Base-by-base conservation (phyloP, 768 basidiomycete species). In the Lepiota brunneoincarnata region DNA sequence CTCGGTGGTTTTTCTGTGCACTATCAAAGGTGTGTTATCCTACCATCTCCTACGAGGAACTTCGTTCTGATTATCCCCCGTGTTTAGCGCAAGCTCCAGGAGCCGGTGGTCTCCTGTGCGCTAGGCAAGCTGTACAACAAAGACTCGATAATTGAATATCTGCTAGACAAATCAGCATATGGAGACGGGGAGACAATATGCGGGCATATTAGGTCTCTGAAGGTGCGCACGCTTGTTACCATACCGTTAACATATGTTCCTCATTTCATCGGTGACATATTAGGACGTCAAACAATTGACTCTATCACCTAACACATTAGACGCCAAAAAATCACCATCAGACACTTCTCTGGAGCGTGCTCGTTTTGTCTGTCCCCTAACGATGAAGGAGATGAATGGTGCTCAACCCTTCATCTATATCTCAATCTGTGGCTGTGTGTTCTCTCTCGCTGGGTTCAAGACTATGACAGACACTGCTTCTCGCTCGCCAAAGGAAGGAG, bases 41-140 rank as follows among this genome's bases (percentile, higher is more conserved):
- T 10, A 15, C 7, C 43, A 21, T 5, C 17, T 7, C 12, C 11
- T 4, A 34, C 26, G n/a, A 17, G n/a, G 18, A 17, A 20, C 24
- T 9, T 6, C 26, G 10, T 38, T 26, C 14, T 50, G 18, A 44
- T 28, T 6, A 53, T 47, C 10, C 44, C 17, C 37, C 21, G 2
- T 17, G 2, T 17, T 35, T 63, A 95, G 93, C 81, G 82, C 50
- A 86, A 85, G n/a, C 77, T 98, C 1, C 84, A 87, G 63, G 86
- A 91, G 55, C 97, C 97, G 0, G 76, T 98, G 4, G 97, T 98
- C 0, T 87, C 94, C 0, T 96, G 93, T 70, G 86, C 86, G 0
- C 78, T 98, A 0, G 97, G 97, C 10, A 96, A 95, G 68, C 75
- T 99, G 0, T 98, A 98, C 67, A 99, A 98, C 72, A 97, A 96